A percentile compares a stretch with the other conserved stretches of the same genome.
phyloP scores from a whole-genome alignment of 257 asterid species.

The Solanum acaule region DNA sequence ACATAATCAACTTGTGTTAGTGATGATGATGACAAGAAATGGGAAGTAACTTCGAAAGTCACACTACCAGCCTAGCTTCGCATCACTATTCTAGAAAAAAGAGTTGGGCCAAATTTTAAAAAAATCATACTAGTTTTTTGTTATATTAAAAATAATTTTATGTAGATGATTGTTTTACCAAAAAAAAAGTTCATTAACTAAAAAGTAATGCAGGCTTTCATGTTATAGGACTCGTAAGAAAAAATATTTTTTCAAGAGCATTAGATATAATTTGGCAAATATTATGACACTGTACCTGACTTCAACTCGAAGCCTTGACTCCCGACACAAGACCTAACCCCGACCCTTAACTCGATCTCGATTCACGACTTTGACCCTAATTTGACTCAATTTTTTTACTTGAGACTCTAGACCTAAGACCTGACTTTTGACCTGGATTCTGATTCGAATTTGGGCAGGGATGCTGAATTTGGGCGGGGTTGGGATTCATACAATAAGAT shows the following conservation, averaged over 20 bases:
- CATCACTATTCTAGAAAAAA: background rate
- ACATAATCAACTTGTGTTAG: background rate
- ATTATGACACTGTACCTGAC: fast-evolving
- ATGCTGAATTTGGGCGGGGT: fast-evolving
- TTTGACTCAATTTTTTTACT: background rate
- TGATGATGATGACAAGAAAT: background rate
- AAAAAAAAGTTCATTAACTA: background rate
- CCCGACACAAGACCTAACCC: background rate
- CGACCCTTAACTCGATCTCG: no score
- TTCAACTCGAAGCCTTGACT: no score
- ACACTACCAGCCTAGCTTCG: background rate
- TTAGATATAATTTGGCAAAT: background rate
- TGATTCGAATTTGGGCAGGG: fast-evolving
- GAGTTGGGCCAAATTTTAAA: background rate
- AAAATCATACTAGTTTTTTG: background rate
- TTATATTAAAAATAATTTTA: no score
- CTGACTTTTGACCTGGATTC: background rate
- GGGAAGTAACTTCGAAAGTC: background rate
- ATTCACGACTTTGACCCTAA: background rate
- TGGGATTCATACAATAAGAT: no score
- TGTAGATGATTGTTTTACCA: background rate
- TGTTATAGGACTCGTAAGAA: background rate
- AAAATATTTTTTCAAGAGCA: no score
- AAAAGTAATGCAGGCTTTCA: background rate
- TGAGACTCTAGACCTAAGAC: no score